Conservation (phyloP, 108 stramenopile species). For the Skeletonema costatum region DNA sequence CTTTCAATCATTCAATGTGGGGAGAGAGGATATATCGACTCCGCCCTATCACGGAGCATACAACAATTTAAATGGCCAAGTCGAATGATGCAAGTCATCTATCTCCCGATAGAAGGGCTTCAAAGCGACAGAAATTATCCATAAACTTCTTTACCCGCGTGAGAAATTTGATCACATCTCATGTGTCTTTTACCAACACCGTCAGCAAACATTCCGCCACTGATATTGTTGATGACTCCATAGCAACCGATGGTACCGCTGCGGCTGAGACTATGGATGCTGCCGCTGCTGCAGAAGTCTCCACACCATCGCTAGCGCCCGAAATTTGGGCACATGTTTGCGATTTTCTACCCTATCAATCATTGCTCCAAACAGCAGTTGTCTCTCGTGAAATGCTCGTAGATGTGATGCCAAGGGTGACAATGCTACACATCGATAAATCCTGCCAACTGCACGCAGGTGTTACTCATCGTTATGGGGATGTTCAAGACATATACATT, state of each 20-base stretch:
- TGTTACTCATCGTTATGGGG: conserved; percentile 7
- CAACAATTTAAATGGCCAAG: no score
- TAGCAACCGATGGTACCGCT: no score
- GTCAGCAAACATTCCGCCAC: not conserved
- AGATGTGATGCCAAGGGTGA: conserved; percentile 11
- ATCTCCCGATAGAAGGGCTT: no score
- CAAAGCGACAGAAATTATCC: no score
- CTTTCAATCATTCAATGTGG: no score
- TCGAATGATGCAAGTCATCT: no score
- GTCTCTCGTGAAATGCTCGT: conserved; percentile 11
- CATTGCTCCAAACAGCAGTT: conserved; percentile 8
- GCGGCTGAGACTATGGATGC: no score
- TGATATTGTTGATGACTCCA: no score
- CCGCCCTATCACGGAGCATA: no score
- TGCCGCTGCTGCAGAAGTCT: not conserved
- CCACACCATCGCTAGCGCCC: not conserved
- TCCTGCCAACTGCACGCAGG: conserved; percentile 10
- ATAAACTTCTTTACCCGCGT: no score
- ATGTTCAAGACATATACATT: conserved; percentile 15
- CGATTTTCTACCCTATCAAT: conserved; percentile 20
- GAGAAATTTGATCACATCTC: no score
- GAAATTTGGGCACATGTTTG: conserved; percentile 30
- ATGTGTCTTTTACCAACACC: not conserved
- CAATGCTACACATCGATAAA: conserved; percentile 13
- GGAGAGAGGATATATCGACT: no score